Percentiles rank a stretch among this genome's conserved stretches.
Evolutionary conservation across 805 yeast genomes (phyloP).

Genomic region (Metschnikowia koreensis): DNA sequence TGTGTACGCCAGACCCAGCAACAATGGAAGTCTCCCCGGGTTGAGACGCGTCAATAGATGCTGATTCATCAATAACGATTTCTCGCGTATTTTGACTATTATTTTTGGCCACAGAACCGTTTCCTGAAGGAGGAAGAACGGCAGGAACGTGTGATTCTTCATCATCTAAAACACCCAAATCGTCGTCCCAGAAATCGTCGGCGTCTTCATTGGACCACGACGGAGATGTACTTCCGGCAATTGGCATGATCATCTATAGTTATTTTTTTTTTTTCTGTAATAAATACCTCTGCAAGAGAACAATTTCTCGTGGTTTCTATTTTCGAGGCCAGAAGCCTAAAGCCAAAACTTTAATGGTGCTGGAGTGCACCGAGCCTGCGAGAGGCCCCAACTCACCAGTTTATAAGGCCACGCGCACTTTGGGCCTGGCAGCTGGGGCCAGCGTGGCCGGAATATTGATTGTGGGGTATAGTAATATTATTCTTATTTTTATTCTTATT

Average conservation of each 20-base stretch:
- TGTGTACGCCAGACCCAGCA: too few species aligned
- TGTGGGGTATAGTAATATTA: too few species aligned
- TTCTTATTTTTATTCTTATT: too few species aligned
- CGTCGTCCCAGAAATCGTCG: constrained; percentile 15
- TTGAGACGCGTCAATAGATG: too few species aligned
- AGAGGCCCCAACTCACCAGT: background rate
- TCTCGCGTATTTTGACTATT: background rate
- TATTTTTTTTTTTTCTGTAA: background rate
- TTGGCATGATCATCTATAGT: background rate
- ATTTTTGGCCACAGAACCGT: background rate
- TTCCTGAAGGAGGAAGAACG: background rate
- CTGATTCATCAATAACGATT: background rate
- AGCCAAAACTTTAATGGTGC: background rate
- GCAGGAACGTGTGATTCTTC: background rate
- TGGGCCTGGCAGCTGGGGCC: background rate
- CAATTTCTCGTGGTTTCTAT: too few species aligned
- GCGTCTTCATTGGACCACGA: constrained; percentile 13
- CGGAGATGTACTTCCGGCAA: constrained; percentile 9
- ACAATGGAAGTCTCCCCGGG: too few species aligned
- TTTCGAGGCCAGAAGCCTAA: background rate
- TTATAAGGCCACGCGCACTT: background rate
- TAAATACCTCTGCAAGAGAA: background rate
- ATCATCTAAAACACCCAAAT: constrained; percentile 11
- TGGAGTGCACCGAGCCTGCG: background rate
- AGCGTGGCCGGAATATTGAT: background rate